phyloP scores from a whole-genome alignment of 768 basidiomycete species.

The Lactarius hatsudake region DNA sequence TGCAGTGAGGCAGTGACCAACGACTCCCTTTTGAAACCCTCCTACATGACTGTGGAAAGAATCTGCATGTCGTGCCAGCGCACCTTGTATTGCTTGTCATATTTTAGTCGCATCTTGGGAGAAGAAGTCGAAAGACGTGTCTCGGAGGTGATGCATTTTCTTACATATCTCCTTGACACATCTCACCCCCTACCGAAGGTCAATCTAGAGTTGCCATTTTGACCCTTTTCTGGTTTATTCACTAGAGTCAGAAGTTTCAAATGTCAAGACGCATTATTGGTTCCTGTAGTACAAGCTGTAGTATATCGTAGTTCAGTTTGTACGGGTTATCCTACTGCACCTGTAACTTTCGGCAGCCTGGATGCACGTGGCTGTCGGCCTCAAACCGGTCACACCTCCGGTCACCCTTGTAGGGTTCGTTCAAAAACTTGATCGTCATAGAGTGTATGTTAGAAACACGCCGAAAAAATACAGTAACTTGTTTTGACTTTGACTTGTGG shows the following conservation, averaged over 20 bases:
- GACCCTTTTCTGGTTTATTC: not conserved
- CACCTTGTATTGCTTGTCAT: not conserved
- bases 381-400: no score
- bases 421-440: no score
- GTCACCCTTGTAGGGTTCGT: no score
- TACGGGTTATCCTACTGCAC: not conserved
- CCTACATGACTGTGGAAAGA: not conserved
- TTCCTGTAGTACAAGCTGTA: no score
- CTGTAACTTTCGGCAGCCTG: no score
- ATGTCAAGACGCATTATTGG: not conserved
- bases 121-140: slow-evolving; percentile 7
- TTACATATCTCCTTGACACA: not conserved
- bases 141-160: not conserved
- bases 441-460: no score
- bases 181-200: not conserved
- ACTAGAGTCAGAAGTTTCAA: not conserved
- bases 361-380: no score
- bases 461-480: no score
- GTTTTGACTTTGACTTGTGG: no score
- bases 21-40: not conserved
- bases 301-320: not conserved
- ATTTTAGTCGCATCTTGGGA: slow-evolving; percentile 9
- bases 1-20: not conserved
- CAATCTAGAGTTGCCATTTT: slow-evolving; percentile 1
- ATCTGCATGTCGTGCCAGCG: not conserved